Base-by-base conservation (phyloP, 192 early-diverging fungal genomes). In the Irineochytrium annulatum region DNA sequence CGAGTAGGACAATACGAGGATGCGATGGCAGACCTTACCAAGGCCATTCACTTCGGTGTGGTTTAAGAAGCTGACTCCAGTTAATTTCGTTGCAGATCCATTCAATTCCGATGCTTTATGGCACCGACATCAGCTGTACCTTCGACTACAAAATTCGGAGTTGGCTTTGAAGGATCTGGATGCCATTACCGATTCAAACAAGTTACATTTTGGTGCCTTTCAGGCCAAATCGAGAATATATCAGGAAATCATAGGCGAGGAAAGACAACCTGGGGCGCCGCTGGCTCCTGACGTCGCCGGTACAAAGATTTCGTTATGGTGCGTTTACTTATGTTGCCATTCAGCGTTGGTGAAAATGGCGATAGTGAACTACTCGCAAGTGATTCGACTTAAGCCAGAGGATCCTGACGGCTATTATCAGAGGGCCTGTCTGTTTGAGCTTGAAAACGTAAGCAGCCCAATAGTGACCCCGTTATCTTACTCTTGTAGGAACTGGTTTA, bases 101-200 rank as follows among this genome's bases (percentile, higher is more conserved):
- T 78, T 78, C 51, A 73, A 81, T 52, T 71, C 79, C 1, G 79
- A 81, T 52, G 76, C 72, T 0, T 43, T 67, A 14, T 81, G 79
- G 79, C 69, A 74, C 48, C 60, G 79, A 26, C 79, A 81, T 55
- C 79, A 81, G 52, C 59, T 81, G 22, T 59, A 71, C 53, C 58
- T 81, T 31, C 22, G 73, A 35, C 43, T 30, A 35, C 69, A 70
- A 24, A 59, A 78, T 53, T 63, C 69, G 2, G 74, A 81, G 35
- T 28, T 45, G 2, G 79, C 76, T 3, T 34, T 81, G 1, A 60
- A 65, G 35, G 79, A 81, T 54, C 59, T 81, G 29, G 76, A 81
- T 51, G 61, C 66, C 1, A 76, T 81, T 31, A 78, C 79, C 11
- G 79, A 76, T 14, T 72, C 61, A 13, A 78, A 81, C 52, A 73